These are phyloP conservation scores for Ilyonectria robusta DNA, from an alignment of 2,329 filamentous ascomycete species.

Conservation along the genomic window DNA sequence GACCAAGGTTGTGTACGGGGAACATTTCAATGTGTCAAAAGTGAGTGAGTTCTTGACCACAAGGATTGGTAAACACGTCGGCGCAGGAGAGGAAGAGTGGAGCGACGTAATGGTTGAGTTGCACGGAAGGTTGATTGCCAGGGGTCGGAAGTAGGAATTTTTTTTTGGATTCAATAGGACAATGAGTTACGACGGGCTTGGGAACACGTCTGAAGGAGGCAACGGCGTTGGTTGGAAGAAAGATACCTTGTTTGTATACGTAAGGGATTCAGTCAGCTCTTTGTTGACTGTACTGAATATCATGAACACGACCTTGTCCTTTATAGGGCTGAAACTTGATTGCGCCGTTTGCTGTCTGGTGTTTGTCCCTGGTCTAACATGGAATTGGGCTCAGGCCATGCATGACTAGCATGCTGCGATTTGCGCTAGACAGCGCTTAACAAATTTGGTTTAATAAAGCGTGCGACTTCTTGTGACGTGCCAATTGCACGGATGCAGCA, in stretches of 20 bases:
- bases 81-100: slow-evolving; percentile 62
- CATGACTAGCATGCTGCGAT: too few relatives aligned
- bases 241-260: slow-evolving; percentile 44
- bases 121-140: slow-evolving; percentile 67
- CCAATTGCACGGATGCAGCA: too few relatives aligned
- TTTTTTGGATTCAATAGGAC: slow-evolving; percentile 31
- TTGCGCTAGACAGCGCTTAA: too few relatives aligned
- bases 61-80: slow-evolving; percentile 61
- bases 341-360: background rate
- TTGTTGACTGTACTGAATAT: slow-evolving; percentile 25
- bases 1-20: slow-evolving; percentile 81
- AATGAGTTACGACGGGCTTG: slow-evolving; percentile 50
- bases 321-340: background rate
- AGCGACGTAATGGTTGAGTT: slow-evolving; percentile 69
- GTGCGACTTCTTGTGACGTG: too few relatives aligned
- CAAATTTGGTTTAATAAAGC: too few relatives aligned
- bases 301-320: slow-evolving; percentile 15
- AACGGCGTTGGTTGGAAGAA: slow-evolving; percentile 42
- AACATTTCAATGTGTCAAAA: slow-evolving; percentile 81
- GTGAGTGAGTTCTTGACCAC: slow-evolving; percentile 79
- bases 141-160: slow-evolving; percentile 63
- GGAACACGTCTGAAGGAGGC: slow-evolving; percentile 29
- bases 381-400: background rate
- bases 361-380: slow-evolving; percentile 11
- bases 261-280: slow-evolving; percentile 18